These are phyloP conservation scores for Aspergillus melleus DNA, from an alignment of 2,329 filamentous ascomycete genomes.

Conservation along the genomic window DNA sequence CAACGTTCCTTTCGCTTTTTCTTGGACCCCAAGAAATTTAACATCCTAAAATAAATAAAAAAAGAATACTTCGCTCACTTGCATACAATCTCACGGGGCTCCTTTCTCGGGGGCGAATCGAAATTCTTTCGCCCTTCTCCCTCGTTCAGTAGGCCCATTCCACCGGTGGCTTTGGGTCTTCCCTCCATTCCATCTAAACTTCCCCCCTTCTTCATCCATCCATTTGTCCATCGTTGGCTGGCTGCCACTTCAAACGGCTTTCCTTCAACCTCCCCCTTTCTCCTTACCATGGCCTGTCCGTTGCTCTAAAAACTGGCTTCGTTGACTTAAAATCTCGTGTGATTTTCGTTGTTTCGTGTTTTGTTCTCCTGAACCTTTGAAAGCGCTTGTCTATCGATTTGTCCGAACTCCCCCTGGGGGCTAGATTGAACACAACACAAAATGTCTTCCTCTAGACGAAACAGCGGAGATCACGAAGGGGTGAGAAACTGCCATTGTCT, in stretches of 20 bases:
- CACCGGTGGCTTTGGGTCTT: conserved; percentile 12
- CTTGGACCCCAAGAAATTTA: conserved; percentile 1
- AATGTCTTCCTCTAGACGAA: conserved; percentile 40
- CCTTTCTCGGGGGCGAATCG: conserved; percentile 6
- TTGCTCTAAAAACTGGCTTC: conserved; percentile 5
- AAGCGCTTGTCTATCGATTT: conserved; percentile 1
- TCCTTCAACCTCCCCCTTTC: conserved; percentile 6
- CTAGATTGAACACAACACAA: conserved; percentile 10
- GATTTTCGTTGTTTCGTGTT: background rate
- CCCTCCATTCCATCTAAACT: conserved; percentile 6
- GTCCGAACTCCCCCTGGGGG: conserved; percentile 14
- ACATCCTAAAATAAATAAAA: too few species aligned
- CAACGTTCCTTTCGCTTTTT: background rate
- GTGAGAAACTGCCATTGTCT: conserved; percentile 25
- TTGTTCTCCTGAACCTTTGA: conserved; percentile 1
- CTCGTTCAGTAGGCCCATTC: conserved; percentile 7
- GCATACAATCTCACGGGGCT: conserved; percentile 1
- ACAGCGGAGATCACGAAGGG: conserved; percentile 45
- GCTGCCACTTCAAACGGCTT: background rate
- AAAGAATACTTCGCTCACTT: background rate
- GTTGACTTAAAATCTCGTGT: background rate
- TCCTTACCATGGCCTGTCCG: conserved; percentile 20
- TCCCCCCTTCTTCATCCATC: conserved; percentile 2
- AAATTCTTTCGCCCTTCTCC: conserved; percentile 11
- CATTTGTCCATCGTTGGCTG: conserved; percentile 10